Evolutionary conservation across 1,284 basidiomycete genomes (phyloP).

Genomic region (Heliocybe sulcata): DNA sequence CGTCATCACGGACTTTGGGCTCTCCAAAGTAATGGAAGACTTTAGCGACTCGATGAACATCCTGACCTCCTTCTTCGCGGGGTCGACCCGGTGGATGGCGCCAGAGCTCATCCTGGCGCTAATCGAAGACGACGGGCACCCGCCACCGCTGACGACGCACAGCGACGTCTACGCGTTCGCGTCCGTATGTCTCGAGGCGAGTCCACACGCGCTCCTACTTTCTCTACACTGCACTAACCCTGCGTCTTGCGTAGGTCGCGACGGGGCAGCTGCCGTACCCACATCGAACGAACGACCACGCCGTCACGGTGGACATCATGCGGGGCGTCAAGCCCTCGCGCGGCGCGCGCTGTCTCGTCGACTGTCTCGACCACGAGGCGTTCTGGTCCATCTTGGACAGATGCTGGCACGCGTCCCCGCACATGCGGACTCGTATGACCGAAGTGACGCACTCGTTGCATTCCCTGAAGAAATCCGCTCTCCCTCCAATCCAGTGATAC

Average conservation of each 20-base stretch:
- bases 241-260: conserved; percentile 26
- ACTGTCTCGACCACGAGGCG: conserved; percentile 15
- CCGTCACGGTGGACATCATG: conserved; percentile 46
- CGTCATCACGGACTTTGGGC: conserved; percentile 52
- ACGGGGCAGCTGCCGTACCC: conserved; percentile 45
- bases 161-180: conserved; percentile 54
- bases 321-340: conserved; percentile 38
- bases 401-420: conserved; percentile 31
- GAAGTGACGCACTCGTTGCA: conserved; percentile 11
- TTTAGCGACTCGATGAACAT: conserved; percentile 26
- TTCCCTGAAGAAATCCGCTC: conserved; percentile 1
- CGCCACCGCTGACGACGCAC: conserved; percentile 36
- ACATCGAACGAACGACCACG: conserved; percentile 41
- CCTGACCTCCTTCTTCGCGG: conserved; percentile 42
- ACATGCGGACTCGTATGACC: conserved; percentile 21
- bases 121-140: conserved; percentile 33
- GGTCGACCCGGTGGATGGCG: conserved; percentile 40
- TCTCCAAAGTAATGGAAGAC: conserved; percentile 49
- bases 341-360: conserved; percentile 12
- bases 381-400: conserved; percentile 33
- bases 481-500: no score
- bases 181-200: conserved; percentile 49
- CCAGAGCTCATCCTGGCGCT: conserved; percentile 45
- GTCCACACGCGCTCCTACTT: not conserved
- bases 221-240: not conserved